Percentiles rank a stretch among this genome's conserved stretches.
Conservation (phyloP, 129 eudicot species). For the Chrysanthemum makinoi region DNA sequence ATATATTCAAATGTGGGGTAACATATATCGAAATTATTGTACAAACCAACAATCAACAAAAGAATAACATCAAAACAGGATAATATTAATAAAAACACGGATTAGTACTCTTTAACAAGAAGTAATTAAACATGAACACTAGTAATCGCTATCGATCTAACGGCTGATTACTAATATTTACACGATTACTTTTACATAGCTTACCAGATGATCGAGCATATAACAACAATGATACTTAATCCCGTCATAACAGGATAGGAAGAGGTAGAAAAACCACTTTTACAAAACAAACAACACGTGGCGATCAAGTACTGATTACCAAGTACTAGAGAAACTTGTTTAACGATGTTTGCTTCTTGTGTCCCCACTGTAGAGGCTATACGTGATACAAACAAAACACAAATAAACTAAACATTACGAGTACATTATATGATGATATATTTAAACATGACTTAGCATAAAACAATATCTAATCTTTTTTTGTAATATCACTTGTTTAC, state of each 20-base stretch:
- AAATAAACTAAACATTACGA: not conserved
- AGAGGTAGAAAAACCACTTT: not conserved
- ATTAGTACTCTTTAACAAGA: not conserved
- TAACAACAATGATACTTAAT: not conserved
- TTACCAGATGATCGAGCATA: not conserved
- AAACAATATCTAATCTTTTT: too few species aligned
- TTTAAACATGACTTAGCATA: not conserved
- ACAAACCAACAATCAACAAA: conserved; percentile 4
- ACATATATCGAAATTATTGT: not conserved
- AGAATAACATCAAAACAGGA: conserved; percentile 16
- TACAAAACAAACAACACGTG: conserved; percentile 21
- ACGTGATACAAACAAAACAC: not conserved
- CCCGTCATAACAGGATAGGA: not conserved
- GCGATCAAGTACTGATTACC: conserved; percentile 21
- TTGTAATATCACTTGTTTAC: too few species aligned
- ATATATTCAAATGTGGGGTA: not conserved
- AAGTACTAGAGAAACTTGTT: too few species aligned
- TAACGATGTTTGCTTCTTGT: conserved; percentile 74
- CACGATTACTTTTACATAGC: not conserved
- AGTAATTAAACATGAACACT: too few species aligned
- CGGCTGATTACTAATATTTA: not conserved
- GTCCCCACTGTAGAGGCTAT: conserved; percentile 85
- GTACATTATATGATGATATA: not conserved
- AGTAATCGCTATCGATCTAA: conserved; percentile 13
- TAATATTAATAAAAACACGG: not conserved